Conservation (phyloP, 2,329 filamentous ascomycete genomes). For the Fusarium sarcochroum region DNA sequence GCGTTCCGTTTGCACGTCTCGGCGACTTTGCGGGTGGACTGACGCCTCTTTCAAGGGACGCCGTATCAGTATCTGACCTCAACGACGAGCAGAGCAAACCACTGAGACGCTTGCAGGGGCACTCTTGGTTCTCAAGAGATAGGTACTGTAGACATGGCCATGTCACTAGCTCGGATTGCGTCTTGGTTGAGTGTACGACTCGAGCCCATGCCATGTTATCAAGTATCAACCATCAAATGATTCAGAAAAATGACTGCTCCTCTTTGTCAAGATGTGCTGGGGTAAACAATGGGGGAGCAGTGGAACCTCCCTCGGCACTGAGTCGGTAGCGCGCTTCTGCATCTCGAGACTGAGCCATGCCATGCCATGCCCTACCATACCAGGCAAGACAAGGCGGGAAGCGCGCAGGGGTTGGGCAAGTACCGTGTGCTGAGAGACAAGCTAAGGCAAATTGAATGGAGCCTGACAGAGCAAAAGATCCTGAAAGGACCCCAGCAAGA, state of each 20-base stretch:
- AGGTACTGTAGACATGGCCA: constrained; percentile 9
- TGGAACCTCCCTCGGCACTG: constrained; percentile 42
- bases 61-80: constrained; percentile 24
- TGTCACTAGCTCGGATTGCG: constrained; percentile 11
- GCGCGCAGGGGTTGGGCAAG: constrained; percentile 40
- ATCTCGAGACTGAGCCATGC: constrained; percentile 30
- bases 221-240: constrained; percentile 20
- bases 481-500: constrained; percentile 23
- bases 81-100: constrained; percentile 5
- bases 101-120: constrained; percentile 22
- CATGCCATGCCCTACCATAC: neutral
- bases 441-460: constrained; percentile 32
- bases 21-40: constrained; percentile 46
- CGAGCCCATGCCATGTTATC: constrained; percentile 14
- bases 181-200: constrained; percentile 21
- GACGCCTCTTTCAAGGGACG: constrained; percentile 33
- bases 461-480: constrained; percentile 40
- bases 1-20: constrained; percentile 47
- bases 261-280: constrained; percentile 33
- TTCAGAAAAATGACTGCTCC: constrained; percentile 29
- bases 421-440: constrained; percentile 36
- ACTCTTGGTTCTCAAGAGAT: constrained; percentile 24
- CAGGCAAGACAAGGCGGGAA: constrained; percentile 38
- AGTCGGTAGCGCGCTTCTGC: constrained; percentile 41
- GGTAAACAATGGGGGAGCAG: constrained; percentile 34